These are phyloP conservation scores for Wickerhamiella nectarea DNA, from an alignment of 805 yeast species.

Conservation along the genomic window DNA sequence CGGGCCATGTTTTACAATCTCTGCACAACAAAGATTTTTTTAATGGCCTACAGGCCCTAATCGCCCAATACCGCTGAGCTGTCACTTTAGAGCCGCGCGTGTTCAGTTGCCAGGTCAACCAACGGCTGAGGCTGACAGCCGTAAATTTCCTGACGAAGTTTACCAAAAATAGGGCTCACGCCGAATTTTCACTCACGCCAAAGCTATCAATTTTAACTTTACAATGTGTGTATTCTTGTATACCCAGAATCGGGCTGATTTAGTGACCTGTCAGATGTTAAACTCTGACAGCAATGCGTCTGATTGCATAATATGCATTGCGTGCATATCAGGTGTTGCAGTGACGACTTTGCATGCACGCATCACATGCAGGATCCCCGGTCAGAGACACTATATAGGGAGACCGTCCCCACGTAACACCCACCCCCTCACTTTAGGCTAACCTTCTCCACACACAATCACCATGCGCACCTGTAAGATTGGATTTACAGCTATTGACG, in stretches of 20 bases:
- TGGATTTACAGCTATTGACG: conserved; percentile 1
- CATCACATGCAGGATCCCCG: background rate
- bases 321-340: no score
- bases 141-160: background rate
- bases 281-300: background rate
- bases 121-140: background rate
- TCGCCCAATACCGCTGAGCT: no score
- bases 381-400: background rate
- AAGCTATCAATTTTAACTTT: no score
- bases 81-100: no score
- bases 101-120: background rate
- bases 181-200: background rate
- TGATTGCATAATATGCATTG: background rate
- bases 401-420: background rate
- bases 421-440: background rate
- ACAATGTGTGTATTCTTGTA: no score
- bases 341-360: background rate
- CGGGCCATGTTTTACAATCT: no score
- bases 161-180: background rate
- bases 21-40: no score
- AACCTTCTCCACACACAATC: background rate
- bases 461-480: background rate
- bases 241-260: no score
- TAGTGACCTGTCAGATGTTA: no score
- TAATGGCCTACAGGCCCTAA: no score